These are phyloP conservation scores for Gentiana dahurica DNA, from an alignment of 257 asterid genomes.

Conservation along the genomic window DNA sequence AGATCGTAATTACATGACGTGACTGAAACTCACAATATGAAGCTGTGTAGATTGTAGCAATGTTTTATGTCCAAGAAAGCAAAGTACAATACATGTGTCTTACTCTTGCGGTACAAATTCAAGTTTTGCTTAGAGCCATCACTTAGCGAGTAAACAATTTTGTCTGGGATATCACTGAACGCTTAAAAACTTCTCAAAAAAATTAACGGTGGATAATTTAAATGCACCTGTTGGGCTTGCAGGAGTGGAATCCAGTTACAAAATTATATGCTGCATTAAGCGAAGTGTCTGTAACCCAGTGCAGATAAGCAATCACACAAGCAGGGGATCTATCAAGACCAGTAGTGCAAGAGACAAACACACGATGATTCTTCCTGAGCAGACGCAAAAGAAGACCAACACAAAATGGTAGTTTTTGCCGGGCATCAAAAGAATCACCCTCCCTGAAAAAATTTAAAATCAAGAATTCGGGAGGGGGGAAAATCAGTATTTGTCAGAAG, in stretches of 20 bases:
- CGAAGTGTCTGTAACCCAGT: conserved; percentile 98
- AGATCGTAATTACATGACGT: neutral
- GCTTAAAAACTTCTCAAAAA: neutral
- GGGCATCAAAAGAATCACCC: conserved; percentile 78
- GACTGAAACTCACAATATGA: neutral
- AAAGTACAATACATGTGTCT: neutral
- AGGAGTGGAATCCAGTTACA: conserved; percentile 74
- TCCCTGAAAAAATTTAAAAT: conserved; percentile 44
- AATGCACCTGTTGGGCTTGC: conserved; percentile 86
- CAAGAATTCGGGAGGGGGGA: neutral
- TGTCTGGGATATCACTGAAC: neutral
- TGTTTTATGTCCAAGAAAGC: no score
- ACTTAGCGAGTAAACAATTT: neutral
- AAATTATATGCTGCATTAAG: conserved; percentile 85
- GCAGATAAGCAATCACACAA: conserved; percentile 92
- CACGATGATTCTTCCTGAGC: conserved; percentile 77
- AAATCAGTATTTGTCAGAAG: neutral
- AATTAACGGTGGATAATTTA: conserved; percentile 3
- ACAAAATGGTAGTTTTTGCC: conserved; percentile 86
- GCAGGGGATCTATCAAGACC: conserved; percentile 94
- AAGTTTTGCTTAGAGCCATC: conserved; percentile 1
- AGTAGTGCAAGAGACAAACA: conserved; percentile 83
- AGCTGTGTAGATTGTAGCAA: neutral
- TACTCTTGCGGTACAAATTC: neutral
- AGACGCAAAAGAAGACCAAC: conserved; percentile 89